phyloP scores from a whole-genome alignment of 169 alveolate species.

The Plasmodium inui region DNA sequence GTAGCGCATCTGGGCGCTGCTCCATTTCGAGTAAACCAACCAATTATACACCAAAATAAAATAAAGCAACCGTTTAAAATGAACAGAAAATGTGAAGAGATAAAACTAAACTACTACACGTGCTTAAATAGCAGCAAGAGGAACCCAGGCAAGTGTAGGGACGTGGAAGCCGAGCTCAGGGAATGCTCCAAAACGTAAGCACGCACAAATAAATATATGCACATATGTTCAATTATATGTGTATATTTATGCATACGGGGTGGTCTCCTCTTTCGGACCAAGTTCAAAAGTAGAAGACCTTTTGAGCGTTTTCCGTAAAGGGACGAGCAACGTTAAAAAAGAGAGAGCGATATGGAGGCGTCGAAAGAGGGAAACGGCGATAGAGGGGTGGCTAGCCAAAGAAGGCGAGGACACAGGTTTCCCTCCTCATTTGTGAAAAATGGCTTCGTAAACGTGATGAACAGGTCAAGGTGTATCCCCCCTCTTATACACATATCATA shows the following conservation, averaged over 20 bases:
- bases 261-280: not conserved
- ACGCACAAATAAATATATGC: not conserved
- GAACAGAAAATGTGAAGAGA: constrained; percentile 72
- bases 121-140: constrained; percentile 73
- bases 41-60: not conserved
- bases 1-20: not conserved
- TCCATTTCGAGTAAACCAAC: not conserved
- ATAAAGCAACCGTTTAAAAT: constrained; percentile 20
- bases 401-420: not conserved
- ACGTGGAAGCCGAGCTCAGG: constrained; percentile 65
- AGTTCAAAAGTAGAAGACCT: not conserved
- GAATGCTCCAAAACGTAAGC: constrained; percentile 73
- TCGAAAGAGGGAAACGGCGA: not conserved
- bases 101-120: constrained; percentile 63
- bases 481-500: not conserved
- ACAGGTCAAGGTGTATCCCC: not conserved
- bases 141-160: constrained; percentile 45
- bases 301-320: not conserved
- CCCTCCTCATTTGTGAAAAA: not conserved
- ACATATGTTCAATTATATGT: not conserved
- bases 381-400: not conserved
- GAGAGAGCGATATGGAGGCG: not conserved
- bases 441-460: not conserved
- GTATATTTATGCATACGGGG: not conserved
- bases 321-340: not conserved